A percentile compares a stretch with the other conserved stretches of the same genome.
These are phyloP conservation scores for Senecio squalidus DNA, from an alignment of 140 eudicot species.

Conservation along the genomic window DNA sequence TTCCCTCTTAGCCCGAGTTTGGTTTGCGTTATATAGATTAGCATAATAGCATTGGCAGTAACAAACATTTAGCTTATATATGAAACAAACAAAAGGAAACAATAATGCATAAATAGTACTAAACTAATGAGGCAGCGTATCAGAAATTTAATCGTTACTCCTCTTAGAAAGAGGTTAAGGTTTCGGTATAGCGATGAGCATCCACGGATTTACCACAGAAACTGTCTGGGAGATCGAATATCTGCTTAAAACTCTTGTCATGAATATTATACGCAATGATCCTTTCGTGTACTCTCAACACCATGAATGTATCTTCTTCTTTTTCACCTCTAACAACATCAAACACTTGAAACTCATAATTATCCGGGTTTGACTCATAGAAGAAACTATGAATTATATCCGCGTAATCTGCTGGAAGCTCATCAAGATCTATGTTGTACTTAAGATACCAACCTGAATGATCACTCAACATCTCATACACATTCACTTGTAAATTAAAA, in stretches of 20 bases:
- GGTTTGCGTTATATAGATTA: too few species aligned
- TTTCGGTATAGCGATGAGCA: too few species aligned
- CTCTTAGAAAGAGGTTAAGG: too few species aligned
- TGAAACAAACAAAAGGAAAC: too few species aligned
- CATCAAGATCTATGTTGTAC: not conserved
- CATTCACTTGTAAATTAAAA: not conserved
- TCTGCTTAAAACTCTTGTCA: not conserved
- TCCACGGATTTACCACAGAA: too few species aligned
- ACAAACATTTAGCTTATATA: too few species aligned
- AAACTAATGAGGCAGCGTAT: too few species aligned
- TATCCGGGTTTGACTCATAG: not conserved
- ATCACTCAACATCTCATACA: not conserved
- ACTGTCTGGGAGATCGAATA: not conserved
- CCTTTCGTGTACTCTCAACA: not conserved
- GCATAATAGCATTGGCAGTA: too few species aligned
- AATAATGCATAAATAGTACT: too few species aligned
- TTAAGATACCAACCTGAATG: not conserved
- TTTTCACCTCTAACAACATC: not conserved
- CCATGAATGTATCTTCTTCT: not conserved
- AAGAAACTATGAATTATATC: not conserved
- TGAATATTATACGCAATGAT: not conserved
- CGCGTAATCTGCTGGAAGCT: not conserved
- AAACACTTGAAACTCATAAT: not conserved
- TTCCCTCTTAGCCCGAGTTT: too few species aligned
- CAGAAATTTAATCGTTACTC: too few species aligned